Evolutionary conservation across 352 stramenopile species (phyloP).

Genomic region (Blastocystis sp.): DNA sequence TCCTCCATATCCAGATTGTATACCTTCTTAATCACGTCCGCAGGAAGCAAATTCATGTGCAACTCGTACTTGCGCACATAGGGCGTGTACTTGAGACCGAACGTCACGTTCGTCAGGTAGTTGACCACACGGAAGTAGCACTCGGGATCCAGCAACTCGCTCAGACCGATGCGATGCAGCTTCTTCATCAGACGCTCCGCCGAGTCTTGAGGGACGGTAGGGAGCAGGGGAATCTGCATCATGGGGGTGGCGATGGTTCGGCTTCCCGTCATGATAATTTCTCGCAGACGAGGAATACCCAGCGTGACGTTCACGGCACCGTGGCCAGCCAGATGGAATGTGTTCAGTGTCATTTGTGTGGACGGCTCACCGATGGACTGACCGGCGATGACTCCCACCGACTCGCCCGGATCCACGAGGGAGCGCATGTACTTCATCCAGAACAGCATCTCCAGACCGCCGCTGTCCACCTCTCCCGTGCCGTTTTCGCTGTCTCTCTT

Average conservation of each 20-base stretch:
- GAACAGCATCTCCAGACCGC: constrained; percentile 75
- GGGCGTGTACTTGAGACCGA: constrained; percentile 58
- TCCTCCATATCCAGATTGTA: constrained; percentile 85
- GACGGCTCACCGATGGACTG: constrained; percentile 98
- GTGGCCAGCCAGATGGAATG: constrained; percentile 97
- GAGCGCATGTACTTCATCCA: constrained; percentile 93
- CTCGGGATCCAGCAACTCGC: constrained; percentile 46
- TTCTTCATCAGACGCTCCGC: constrained; percentile 68
- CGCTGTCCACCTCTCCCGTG: constrained; percentile 27
- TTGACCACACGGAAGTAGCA: constrained; percentile 54
- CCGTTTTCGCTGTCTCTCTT: constrained; percentile 63
- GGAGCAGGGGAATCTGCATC: constrained; percentile 87
- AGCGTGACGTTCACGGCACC: constrained; percentile 87
- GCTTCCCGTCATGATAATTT: constrained; percentile 99
- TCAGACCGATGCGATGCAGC: constrained; percentile 64
- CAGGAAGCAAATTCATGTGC: constrained; percentile 79
- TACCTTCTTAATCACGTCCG: constrained; percentile 82
- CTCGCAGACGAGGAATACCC: constrained; percentile 91
- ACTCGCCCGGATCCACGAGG: constrained; percentile 87
- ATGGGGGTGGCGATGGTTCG: constrained; percentile 92
- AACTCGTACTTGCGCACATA: constrained; percentile 94
- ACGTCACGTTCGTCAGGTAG: constrained; percentile 48
- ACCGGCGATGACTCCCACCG: constrained; percentile 90
- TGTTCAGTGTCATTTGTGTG: constrained; percentile 99
- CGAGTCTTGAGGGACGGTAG: constrained; percentile 62